Evolutionary conservation across 257 asterid genomes (phyloP).

Genomic region (Schizonepeta tenuifolia): DNA sequence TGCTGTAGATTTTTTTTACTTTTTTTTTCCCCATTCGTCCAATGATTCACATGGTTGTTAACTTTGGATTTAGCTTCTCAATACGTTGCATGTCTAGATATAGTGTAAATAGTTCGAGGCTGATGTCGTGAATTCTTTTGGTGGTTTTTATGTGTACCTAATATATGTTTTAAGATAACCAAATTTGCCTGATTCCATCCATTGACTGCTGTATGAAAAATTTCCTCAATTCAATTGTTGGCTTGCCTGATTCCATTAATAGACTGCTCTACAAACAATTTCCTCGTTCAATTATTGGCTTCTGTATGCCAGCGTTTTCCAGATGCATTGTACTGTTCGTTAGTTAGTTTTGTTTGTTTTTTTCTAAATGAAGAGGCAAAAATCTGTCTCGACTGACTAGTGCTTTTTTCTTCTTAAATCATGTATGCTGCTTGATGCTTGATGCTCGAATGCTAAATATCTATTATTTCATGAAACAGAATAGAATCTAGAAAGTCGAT

Average conservation of each 20-base stretch:
- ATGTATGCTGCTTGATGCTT: not conserved
- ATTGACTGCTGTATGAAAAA: not conserved
- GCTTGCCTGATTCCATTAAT: not conserved
- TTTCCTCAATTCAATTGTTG: not conserved
- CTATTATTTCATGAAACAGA: conserved; percentile 31
- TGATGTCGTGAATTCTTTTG: conserved; percentile 13
- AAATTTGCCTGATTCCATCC: not conserved
- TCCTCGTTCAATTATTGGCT: not conserved
- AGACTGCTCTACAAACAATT: not conserved
- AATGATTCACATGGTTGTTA: not conserved
- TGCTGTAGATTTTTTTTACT: not conserved
- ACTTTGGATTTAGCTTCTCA: conserved; percentile 4
- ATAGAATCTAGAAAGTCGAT: conserved; percentile 6
- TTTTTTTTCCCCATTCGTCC: not conserved
- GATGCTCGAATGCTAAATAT: conserved; percentile 13
- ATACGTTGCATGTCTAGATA: not conserved
- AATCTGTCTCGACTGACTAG: not conserved
- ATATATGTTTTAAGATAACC: not conserved
- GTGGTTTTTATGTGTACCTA: not conserved
- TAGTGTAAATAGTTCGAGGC: not conserved
- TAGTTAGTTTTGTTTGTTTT: not conserved
- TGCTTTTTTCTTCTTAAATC: not conserved
- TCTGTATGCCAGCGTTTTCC: not conserved
- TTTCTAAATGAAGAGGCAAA: not conserved
- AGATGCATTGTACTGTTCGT: not conserved